Evolutionary conservation across 2,329 filamentous ascomycete genomes (phyloP), one percentile per base, ranked within the genome.

Genomic region (Sporothrix humicola): DNA sequence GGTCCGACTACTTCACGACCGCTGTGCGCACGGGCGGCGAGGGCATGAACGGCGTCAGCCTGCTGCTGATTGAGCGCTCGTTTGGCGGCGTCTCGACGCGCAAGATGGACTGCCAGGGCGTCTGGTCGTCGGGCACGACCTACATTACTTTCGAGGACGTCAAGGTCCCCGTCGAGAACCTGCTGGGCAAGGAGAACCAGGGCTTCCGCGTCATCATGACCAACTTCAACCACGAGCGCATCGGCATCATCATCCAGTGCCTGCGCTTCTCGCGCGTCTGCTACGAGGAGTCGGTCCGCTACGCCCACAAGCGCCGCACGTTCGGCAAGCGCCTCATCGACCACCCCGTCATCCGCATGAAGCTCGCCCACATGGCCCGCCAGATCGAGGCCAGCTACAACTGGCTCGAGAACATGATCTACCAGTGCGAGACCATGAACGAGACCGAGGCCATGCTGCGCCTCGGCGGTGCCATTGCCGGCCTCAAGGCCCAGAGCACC

Each of bases 121-220:
- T 98, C 46, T 97, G 95, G 93, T 94, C 92, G 76, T 93, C 90
- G 77, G 96, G 96, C 72, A 98, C 96, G 17, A 98, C 96, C 46
- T 99, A 98, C 84, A 91, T 99, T 81, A 98, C 95, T 59, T 98
- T 98, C 78, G 96, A 99, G 83, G 96, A 99, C 81, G 96, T 98
- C 83, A 98, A 98, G 87, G 96, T 99, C 0, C 96, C 96, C 1
- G 96, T 98, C n/a, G 95, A 97, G 88, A 98, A 99, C 86, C 83
- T 99, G 79, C 91, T 99, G 75, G 96, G 96, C 84, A 98, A 98
- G 87, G 92, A 97, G 86, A 97, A 99, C 87, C 92, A 97, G 82
- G 96, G 96, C 54, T 99, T 99, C 90, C 93, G 95, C 89, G 76
- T 97, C 81, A 95, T 99, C 87, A 98, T 98, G 95, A 98, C 94